Conservation (phyloP, 2,329 filamentous ascomycete genomes). For the Fusarium pseudoanthophilum region DNA sequence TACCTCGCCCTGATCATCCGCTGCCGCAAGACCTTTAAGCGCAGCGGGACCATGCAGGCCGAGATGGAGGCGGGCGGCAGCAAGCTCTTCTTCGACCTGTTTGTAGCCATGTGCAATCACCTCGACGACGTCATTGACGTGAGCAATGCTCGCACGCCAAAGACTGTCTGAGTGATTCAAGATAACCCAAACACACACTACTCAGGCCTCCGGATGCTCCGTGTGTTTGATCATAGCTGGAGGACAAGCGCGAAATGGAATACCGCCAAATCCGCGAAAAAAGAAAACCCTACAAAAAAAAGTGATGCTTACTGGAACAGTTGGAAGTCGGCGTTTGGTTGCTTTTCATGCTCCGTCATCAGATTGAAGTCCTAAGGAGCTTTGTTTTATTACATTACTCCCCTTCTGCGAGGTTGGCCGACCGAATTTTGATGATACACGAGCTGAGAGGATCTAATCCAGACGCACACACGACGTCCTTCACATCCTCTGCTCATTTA, state of each 20-base stretch:
- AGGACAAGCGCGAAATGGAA: constrained; percentile 37
- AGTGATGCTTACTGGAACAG: constrained; percentile 36
- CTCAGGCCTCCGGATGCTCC: constrained; percentile 39
- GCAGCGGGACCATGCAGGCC: constrained; percentile 97
- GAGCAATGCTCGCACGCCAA: constrained; percentile 72
- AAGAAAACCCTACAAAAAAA: constrained; percentile 39
- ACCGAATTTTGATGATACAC: constrained; percentile 56
- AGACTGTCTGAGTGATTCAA: constrained; percentile 60
- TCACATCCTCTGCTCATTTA: constrained; percentile 47
- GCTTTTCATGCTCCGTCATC: constrained; percentile 58
- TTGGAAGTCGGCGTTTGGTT: constrained; percentile 45
- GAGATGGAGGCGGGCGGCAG: constrained; percentile 93
- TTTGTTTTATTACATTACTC: constrained; percentile 53
- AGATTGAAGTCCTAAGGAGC: constrained; percentile 64
- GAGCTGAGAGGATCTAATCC: constrained; percentile 55
- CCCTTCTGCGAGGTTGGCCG: constrained; percentile 65
- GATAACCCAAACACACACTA: constrained; percentile 22
- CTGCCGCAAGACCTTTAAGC: constrained; percentile 97
- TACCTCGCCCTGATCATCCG: constrained; percentile 98
- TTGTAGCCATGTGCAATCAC: constrained; percentile 98
- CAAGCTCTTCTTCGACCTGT: constrained; percentile 97
- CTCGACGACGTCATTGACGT: constrained; percentile 94
- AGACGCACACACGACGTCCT: constrained; percentile 37
- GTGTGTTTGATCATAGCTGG: constrained; percentile 38
- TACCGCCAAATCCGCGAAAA: constrained; percentile 40